A percentile compares a stretch with the other conserved stretches of the same genome.
Conservation (phyloP, 306 rosid genomes). For the Trifolium subterraneum region DNA sequence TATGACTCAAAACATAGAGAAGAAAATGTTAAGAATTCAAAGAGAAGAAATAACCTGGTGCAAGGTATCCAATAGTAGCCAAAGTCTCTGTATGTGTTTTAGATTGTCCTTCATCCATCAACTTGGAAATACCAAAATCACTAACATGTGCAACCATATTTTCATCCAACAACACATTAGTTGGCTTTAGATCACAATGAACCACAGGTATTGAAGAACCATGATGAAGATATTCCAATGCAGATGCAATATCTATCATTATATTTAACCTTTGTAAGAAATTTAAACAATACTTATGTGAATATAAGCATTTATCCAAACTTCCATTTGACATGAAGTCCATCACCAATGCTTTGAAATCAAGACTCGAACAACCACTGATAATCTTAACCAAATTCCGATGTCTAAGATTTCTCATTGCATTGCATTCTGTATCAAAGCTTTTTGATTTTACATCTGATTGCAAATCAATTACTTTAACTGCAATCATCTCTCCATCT, state of each 20-base stretch:
- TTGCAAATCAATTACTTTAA: conserved; percentile 34
- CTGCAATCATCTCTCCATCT: conserved; percentile 30
- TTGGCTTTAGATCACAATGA: conserved; percentile 57
- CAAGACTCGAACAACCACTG: conserved; percentile 34
- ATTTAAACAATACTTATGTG: conserved; percentile 12
- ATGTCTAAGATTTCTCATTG: conserved; percentile 41
- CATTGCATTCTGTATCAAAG: conserved; percentile 42
- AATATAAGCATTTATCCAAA: conserved; percentile 39
- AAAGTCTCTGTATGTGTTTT: conserved; percentile 43
- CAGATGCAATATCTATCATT: conserved; percentile 44
- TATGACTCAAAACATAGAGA: no score
- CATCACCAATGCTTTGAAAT: conserved; percentile 40
- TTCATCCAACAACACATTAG: conserved; percentile 50
- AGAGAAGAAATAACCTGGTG: conserved; percentile 49
- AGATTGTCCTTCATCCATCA: conserved; percentile 47
- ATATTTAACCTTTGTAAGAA: conserved; percentile 33
- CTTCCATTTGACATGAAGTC: conserved; percentile 38
- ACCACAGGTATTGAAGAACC: no score
- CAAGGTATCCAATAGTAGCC: conserved; percentile 57
- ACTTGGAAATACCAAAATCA: conserved; percentile 48
- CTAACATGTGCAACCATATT: conserved; percentile 50
- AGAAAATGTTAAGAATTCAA: not conserved
- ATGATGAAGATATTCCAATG: conserved; percentile 54
- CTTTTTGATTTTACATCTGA: conserved; percentile 25
- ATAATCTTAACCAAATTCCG: conserved; percentile 36